Percentiles rank a stretch among this genome's conserved stretches.
phyloP scores from a whole-genome alignment of 495 filamentous ascomycete genomes.

The Neurospora tetraspora region DNA sequence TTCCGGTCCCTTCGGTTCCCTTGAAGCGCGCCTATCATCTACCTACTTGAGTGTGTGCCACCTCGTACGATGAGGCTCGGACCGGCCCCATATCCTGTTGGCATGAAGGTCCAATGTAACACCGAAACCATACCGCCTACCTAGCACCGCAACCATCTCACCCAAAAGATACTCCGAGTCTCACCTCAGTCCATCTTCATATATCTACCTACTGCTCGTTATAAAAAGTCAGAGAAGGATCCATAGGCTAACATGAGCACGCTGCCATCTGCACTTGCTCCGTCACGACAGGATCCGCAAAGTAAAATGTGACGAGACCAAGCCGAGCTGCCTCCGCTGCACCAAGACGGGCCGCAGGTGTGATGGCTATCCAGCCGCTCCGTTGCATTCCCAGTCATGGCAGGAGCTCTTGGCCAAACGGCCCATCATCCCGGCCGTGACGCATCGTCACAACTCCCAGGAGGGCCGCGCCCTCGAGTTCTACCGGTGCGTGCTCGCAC shows the following conservation, averaged over 20 bases:
- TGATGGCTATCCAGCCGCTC: conserved; percentile 19
- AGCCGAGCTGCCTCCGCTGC: conserved; percentile 24
- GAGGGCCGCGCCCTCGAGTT: conserved; percentile 31
- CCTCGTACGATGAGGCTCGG: conserved; percentile 5
- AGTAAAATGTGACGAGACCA: conserved; percentile 31
- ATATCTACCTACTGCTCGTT: not conserved
- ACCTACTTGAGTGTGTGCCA: not conserved
- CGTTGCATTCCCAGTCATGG: conserved; percentile 12
- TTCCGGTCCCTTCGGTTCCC: not conserved
- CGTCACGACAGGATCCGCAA: conserved; percentile 15
- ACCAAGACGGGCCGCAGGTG: conserved; percentile 20
- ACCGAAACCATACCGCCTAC: not conserved
- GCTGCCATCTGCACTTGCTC: not conserved
- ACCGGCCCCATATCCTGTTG: not conserved
- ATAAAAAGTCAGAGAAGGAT: not conserved
- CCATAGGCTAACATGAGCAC: not conserved
- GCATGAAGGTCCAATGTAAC: not conserved
- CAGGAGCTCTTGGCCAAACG: conserved; percentile 13
- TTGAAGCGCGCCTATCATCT: not conserved
- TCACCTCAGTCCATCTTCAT: not conserved
- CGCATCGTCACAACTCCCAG: conserved; percentile 11
- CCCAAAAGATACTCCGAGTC: not conserved
- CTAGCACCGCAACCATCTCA: not conserved
- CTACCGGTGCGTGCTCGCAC: conserved; percentile 31
- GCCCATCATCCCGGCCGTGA: conserved; percentile 15